Evolutionary conservation across 1,284 basidiomycete species (phyloP), one percentile per base, ranked within the genome.

Genomic region (Thecaphora frezii): DNA sequence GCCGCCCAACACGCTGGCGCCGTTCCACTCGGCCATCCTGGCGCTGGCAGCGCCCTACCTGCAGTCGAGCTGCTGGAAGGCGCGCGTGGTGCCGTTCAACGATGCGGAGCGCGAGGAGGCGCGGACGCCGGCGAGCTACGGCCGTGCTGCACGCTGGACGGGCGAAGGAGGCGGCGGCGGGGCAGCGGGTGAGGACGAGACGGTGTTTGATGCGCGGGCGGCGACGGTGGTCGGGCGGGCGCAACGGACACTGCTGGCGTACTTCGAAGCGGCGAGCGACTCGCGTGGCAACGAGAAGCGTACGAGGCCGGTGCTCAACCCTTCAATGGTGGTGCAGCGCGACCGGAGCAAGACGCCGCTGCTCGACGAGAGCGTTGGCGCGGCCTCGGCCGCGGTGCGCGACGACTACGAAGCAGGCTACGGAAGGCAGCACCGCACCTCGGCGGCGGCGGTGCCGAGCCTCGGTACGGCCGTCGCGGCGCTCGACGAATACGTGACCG

Each of bases 21-120:
- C 53, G 22, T 52, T 94, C 56, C 93, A 97, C 75, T 83, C 86
- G 3, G 88, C 91, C 0, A 85, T 94, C 19, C 82, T 94, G 14
- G 83, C 84, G 10, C 82, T 96, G 1, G 87, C 90, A 0, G 87
- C 91, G 21, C 84, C 85, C 63, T 88, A 86, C 70, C 84, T 96
- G n/a, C 85, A 86, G 19, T 82, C 82, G 39, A 83, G 84, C 12
- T 82, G 82, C 45, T 89, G 87, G 84, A 83, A 83, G 23, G 82
- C 85, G 24, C 81, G 80, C 25, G 82, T 92, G 1, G 79, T 83
- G 33, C 89, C 90, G 0, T 83, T 86, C 54, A 88, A 86, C 7
- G 90, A 93, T 44, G 80, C 81, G 0, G 91, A 93, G 76, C 76
- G 85, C 14, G 80, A 84, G 44, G 84, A 83, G 82, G 55, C 79